Evolutionary conservation across 768 basidiomycete genomes (phyloP), one percentile per base, ranked within the genome.

Genomic region (Lactifluus hygrophoroides): DNA sequence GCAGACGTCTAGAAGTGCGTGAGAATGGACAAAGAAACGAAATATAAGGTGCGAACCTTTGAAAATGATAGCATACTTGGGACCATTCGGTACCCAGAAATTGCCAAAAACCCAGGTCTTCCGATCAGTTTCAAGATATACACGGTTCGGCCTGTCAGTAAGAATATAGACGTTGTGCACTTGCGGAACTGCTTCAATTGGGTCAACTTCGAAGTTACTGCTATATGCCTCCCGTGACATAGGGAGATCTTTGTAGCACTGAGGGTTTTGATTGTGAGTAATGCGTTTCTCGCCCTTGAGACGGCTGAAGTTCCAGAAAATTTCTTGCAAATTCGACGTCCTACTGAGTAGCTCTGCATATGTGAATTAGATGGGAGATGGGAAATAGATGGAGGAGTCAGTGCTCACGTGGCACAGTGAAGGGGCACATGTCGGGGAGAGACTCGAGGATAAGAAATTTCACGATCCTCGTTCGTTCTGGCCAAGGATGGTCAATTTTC

Each of bases 291-390:
- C n/a, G 8, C 9, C 43, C 32, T 48, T 34, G 10, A 27, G 28
- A 10, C 60, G 60, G 17, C 44, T 53, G 38, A 61, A 58, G 9
- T 51, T 61, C 60, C 60, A 61, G 32, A 61, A 50, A 10, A 61
- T 28, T 57, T 61, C 60, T n/a, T 42, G 2, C 17, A 46, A 1
- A 0, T 23, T 53, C 4, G 60, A 34, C 9, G 23, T 13, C 2
- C 45, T 30, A 23, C 56, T 27, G 1, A 61, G 45, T 16, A 48
- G 13, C 56, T 61, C 60, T 61, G 47, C 5, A 4, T 5, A 21
- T 14, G 17, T 0, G 32, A 9, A 21, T 49, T 21, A 43, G 46
- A 30, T n/a, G 32, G 17, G 2, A 48, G 1, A 21, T 25, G 2
- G 1, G 7, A 17, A 43, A 0, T 3, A 9, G 35, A 9, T 30